These are phyloP conservation scores for Vigna angularis DNA, from an alignment of 306 rosid genomes.

Conservation along the genomic window DNA sequence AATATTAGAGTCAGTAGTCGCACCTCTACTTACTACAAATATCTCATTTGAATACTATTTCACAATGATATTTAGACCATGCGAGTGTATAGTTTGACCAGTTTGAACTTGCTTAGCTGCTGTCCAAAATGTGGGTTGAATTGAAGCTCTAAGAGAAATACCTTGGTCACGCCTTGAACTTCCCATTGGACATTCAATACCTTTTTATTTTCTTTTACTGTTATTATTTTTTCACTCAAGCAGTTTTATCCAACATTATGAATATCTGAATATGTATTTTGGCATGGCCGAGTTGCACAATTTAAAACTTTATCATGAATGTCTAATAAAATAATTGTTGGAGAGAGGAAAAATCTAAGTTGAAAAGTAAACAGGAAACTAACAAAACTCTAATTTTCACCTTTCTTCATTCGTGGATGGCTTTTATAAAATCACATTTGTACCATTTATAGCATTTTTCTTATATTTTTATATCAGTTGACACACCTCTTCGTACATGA, in stretches of 20 bases:
- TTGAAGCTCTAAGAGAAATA: constrained; percentile 16
- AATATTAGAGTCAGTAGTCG: constrained; percentile 25
- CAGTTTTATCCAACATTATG: constrained; percentile 18
- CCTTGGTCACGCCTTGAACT: background rate
- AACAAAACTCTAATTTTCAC: background rate
- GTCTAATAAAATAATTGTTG: constrained; percentile 17
- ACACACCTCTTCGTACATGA: constrained; percentile 1
- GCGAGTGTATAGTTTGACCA: constrained; percentile 20
- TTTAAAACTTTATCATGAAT: constrained; percentile 7
- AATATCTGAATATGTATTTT: background rate
- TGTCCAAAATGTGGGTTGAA: constrained; percentile 18
- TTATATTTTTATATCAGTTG: constrained; percentile 11
- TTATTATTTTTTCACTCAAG: background rate
- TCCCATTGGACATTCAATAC: constrained; percentile 18
- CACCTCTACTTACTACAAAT: background rate
- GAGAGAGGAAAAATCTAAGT: background rate
- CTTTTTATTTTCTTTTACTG: background rate
- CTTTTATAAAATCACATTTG: background rate
- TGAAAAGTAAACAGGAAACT: constrained; percentile 17
- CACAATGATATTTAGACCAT: background rate
- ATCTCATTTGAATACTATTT: background rate
- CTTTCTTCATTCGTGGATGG: background rate
- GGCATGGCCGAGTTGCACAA: background rate
- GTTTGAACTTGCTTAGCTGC: constrained; percentile 10
- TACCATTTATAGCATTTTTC: constrained; percentile 14